These are phyloP conservation scores for Sporothrix brasiliensis DNA, from an alignment of 2,329 filamentous ascomycete genomes.

Conservation along the genomic window DNA sequence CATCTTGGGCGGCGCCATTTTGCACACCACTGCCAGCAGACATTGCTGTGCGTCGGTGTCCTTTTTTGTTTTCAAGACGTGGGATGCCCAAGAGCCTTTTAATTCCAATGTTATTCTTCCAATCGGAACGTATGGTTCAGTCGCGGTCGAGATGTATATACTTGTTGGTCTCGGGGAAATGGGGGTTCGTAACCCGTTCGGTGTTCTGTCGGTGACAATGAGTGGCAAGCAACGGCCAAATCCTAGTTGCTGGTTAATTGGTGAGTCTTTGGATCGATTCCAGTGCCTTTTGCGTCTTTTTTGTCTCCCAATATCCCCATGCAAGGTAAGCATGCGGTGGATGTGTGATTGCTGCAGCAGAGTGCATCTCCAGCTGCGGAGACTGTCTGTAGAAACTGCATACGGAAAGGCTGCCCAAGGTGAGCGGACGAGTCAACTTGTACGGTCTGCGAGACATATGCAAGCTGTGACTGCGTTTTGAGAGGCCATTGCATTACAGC, in stretches of 20 bases:
- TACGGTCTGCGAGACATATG: neutral
- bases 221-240: neutral
- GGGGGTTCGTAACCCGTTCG: neutral
- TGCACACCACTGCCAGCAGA: conserved; percentile 13
- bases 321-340: conserved; percentile 1
- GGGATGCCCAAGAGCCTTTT: neutral
- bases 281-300: neutral
- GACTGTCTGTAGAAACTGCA: conserved; percentile 13
- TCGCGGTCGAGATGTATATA: neutral
- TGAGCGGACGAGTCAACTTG: conserved; percentile 12
- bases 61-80: neutral
- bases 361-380: conserved; percentile 14
- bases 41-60: conserved; percentile 7
- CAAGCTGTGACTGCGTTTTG: neutral
- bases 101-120: neutral
- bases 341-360: conserved; percentile 11
- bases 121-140: too few species aligned
- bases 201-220: neutral
- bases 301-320: neutral
- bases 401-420: conserved; percentile 5
- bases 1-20: conserved; percentile 1
- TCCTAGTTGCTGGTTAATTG: conserved; percentile 6
- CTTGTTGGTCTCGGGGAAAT: neutral
- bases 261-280: neutral
- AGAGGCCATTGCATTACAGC: neutral